These are phyloP conservation scores for Populus nigra DNA, from an alignment of 345 rosid species.

Conservation along the genomic window DNA sequence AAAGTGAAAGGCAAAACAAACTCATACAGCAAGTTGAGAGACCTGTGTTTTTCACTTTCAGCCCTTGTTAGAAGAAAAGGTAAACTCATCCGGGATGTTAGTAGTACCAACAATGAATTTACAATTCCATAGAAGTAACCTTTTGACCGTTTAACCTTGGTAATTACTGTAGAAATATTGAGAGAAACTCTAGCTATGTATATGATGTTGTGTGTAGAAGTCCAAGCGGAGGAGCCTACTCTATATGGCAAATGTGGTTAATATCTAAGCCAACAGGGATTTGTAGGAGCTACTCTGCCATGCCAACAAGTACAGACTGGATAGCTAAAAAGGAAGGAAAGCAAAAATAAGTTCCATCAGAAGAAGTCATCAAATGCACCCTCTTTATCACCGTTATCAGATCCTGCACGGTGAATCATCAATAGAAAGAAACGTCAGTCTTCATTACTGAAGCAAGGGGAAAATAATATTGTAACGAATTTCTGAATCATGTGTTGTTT, in stretches of 20 bases:
- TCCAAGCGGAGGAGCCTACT: conserved; percentile 23
- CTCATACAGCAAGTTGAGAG: not conserved
- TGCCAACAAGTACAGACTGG: no score
- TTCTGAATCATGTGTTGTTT: conserved; percentile 7
- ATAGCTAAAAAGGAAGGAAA: conserved; percentile 10
- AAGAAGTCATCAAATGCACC: conserved; percentile 86
- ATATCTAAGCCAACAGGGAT: no score
- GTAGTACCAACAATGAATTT: conserved; percentile 9
- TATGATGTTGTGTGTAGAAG: conserved; percentile 8
- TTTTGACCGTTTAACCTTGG: conserved; percentile 4
- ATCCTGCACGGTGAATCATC: conserved; percentile 42
- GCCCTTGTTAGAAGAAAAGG: not conserved
- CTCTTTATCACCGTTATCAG: conserved; percentile 54
- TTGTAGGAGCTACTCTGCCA: no score
- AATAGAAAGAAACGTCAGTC: not conserved
- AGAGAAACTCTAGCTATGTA: conserved; percentile 13
- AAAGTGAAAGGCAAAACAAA: not conserved
- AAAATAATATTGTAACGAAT: not conserved
- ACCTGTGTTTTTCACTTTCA: not conserved
- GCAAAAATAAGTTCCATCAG: conserved; percentile 35
- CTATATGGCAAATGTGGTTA: not conserved
- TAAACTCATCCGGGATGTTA: not conserved
- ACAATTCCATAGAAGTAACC: conserved; percentile 6
- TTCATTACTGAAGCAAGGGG: not conserved
- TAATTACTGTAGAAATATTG: conserved; percentile 21